Conservation (phyloP, 179 eudicot species). For the Camellia oleifera region DNA sequence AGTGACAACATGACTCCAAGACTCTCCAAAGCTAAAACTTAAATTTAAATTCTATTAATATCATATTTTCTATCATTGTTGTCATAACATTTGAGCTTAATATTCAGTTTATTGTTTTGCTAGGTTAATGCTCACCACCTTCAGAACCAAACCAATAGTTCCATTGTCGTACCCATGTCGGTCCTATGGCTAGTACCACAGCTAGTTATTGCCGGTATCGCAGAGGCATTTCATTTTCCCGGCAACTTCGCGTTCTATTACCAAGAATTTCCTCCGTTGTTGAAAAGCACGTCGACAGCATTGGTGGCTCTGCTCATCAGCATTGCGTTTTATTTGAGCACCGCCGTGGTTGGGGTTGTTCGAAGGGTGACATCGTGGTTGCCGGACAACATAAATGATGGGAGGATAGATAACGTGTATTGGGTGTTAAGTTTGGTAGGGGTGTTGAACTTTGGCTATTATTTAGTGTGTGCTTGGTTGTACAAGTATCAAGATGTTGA, state of each 20-base stretch:
- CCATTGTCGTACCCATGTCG: conserved; percentile 26
- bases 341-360: conserved; percentile 27
- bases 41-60: too few species aligned
- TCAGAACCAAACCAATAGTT: neutral
- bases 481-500: conserved; percentile 33
- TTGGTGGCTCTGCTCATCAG: conserved; percentile 32
- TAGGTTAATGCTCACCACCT: neutral
- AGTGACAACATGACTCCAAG: too few species aligned
- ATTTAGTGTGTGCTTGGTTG: conserved; percentile 36
- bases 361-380: conserved; percentile 33
- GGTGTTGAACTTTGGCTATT: conserved; percentile 37
- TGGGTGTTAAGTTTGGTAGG: conserved; percentile 35
- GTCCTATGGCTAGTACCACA: conserved; percentile 47
- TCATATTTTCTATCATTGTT: too few species aligned
- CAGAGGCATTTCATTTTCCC: conserved; percentile 48
- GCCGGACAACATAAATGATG: conserved; percentile 42
- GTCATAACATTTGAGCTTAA: too few species aligned
- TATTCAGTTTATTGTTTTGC: too few species aligned
- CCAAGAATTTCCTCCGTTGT: conserved; percentile 40
- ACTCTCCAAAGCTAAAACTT: too few species aligned
- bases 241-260: conserved; percentile 37
- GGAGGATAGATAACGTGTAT: conserved; percentile 47
- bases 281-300: conserved; percentile 41
- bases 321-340: conserved; percentile 41
- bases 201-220: conserved; percentile 37